Evolutionary conservation across 2,329 filamentous ascomycete species (phyloP).

Genomic region (Microsporum canis): DNA sequence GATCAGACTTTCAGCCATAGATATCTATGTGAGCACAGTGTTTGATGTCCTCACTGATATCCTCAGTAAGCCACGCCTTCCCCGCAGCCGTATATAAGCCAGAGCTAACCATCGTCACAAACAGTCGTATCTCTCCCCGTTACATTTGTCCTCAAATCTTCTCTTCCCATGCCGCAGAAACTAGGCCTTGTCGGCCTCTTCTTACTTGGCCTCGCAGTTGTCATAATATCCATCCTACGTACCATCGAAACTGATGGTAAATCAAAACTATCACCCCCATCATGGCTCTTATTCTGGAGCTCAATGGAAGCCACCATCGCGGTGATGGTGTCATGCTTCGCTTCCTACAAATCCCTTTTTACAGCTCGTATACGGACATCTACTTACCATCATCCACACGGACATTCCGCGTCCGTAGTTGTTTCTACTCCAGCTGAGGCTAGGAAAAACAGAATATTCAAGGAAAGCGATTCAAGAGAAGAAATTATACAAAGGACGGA

Average conservation of each 20-base stretch:
- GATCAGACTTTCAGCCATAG: not conserved
- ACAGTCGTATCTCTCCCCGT: constrained; percentile 10
- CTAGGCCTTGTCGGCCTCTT: constrained; percentile 8
- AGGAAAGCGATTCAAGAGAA: not conserved
- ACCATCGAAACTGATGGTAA: constrained; percentile 1
- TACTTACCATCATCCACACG: not conserved
- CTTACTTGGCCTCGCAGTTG: constrained; percentile 5
- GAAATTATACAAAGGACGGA: constrained; percentile 8
- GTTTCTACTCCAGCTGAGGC: not conserved
- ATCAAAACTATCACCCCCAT: constrained; percentile 1
- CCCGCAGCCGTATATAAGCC: not conserved
- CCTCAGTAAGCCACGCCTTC: not conserved
- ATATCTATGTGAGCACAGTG: not conserved
- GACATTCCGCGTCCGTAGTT: not conserved
- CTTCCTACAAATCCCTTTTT: constrained; percentile 13
- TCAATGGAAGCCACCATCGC: constrained; percentile 9
- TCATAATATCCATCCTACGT: constrained; percentile 8
- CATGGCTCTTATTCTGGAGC: constrained; percentile 10
- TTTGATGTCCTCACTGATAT: not conserved
- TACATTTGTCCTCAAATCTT: constrained; percentile 7
- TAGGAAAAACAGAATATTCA: not conserved
- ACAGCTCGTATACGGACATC: constrained; percentile 8
- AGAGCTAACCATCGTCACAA: not conserved
- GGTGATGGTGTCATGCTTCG: constrained; percentile 12
- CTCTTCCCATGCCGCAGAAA: constrained; percentile 9